These are phyloP conservation scores for Colletotrichum eleusines DNA, from an alignment of 2,329 filamentous ascomycete genomes.

Conservation along the genomic window DNA sequence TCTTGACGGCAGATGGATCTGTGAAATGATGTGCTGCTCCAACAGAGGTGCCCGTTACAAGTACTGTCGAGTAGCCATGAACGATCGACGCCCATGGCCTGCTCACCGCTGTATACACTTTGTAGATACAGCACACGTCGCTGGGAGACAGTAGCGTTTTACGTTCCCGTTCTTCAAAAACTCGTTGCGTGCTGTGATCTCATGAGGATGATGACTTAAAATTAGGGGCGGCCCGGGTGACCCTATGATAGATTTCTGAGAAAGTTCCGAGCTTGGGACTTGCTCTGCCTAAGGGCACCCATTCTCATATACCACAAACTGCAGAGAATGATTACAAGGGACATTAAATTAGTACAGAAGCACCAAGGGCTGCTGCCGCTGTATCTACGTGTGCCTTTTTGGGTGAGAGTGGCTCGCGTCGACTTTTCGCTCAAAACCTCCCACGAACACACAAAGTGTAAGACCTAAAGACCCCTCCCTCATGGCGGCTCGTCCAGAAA, in stretches of 20 bases:
- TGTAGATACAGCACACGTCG: no score
- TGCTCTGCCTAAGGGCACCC: background rate
- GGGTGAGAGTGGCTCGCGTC: background rate
- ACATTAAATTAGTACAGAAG: background rate
- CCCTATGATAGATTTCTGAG: no score
- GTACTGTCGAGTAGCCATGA: no score
- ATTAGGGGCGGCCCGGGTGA: background rate
- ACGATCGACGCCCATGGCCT: no score
- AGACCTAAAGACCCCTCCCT: background rate
- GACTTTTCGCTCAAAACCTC: background rate
- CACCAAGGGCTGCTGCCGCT: no score
- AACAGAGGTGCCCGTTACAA: no score
- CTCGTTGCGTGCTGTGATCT: background rate
- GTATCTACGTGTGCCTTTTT: background rate
- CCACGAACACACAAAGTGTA: background rate
- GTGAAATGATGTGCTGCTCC: no score
- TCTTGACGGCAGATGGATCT: no score
- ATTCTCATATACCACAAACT: background rate
- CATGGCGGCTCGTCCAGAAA: no score
- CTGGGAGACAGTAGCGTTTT: no score
- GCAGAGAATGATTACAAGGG: background rate
- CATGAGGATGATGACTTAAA: background rate
- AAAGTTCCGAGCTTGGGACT: background rate
- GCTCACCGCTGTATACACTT: no score
- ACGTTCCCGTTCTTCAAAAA: no score